These are phyloP conservation scores for Colletotrichum sublineola DNA, from an alignment of 2,329 filamentous ascomycete species.

Conservation along the genomic window DNA sequence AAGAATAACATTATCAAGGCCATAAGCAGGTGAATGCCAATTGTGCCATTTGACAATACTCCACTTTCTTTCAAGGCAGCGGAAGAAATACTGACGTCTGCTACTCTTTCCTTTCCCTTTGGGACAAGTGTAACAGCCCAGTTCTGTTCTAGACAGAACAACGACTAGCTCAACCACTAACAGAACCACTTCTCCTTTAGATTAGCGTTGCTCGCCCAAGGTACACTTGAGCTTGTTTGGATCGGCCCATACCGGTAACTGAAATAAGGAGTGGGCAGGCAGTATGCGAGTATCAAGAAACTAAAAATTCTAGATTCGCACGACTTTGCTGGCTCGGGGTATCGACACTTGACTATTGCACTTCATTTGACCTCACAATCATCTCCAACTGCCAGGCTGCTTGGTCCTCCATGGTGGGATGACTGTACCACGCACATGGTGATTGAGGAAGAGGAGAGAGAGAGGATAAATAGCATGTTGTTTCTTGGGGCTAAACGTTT, in stretches of 20 bases:
- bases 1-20: background rate
- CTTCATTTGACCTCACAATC: background rate
- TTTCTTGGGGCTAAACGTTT: background rate
- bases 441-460: rapidly evolving
- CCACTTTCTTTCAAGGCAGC: background rate
- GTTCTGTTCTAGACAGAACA: conserved; percentile 1
- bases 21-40: background rate
- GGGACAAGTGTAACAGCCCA: background rate
- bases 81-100: background rate
- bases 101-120: background rate
- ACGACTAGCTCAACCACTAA: conserved; percentile 11
- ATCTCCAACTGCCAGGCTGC: background rate
- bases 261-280: background rate
- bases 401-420: background rate
- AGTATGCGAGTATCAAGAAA: background rate
- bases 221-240: background rate
- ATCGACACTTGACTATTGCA: too few relatives aligned
- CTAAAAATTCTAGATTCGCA: background rate
- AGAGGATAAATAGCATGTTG: rapidly evolving
- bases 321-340: background rate
- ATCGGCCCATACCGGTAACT: background rate
- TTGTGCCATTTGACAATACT: background rate
- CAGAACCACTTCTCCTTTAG: background rate
- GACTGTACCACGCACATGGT: background rate
- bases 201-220: background rate